Conservation (phyloP, 495 filamentous ascomycete species). For the Neurospora intermedia region DNA sequence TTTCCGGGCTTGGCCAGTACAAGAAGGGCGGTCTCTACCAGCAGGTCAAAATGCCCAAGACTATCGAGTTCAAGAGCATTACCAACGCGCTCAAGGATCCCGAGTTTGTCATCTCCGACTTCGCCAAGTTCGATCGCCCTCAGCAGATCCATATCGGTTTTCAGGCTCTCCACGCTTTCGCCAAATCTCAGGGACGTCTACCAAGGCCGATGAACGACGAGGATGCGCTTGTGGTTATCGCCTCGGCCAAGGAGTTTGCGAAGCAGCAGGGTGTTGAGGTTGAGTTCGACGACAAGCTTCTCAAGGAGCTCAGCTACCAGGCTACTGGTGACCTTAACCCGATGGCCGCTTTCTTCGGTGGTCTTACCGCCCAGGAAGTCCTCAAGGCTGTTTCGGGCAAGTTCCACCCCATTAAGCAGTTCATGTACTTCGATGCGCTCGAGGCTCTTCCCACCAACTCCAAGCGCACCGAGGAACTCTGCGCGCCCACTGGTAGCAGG, state of each 20-base stretch:
- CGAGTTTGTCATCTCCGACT: conserved; percentile 85
- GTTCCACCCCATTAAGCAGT: conserved; percentile 86
- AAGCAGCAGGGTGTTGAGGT: conserved; percentile 57
- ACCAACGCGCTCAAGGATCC: conserved; percentile 69
- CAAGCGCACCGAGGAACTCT: conserved; percentile 72
- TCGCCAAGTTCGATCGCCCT: conserved; percentile 92
- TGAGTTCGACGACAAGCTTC: conserved; percentile 84
- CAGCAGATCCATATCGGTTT: conserved; percentile 85
- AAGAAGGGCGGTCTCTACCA: conserved; percentile 77
- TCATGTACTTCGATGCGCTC: conserved; percentile 93
- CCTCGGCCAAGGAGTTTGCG: conserved; percentile 59
- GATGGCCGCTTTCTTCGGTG: conserved; percentile 92
- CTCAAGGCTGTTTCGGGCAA: conserved; percentile 97
- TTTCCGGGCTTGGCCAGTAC: conserved; percentile 76
- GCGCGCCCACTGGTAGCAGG: conserved; percentile 68
- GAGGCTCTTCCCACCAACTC: conserved; percentile 75
- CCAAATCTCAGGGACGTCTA: conserved; percentile 56
- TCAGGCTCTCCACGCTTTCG: conserved; percentile 83
- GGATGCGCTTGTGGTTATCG: conserved; percentile 70
- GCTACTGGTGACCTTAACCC: conserved; percentile 86
- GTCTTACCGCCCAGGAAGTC: conserved; percentile 89
- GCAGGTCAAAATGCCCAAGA: conserved; percentile 97
- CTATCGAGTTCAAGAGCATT: conserved; percentile 78
- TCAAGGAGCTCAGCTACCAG: conserved; percentile 90
- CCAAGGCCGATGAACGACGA: conserved; percentile 73